Base-by-base conservation (phyloP, 257 asterid species). In the Hygrophila difformis region DNA sequence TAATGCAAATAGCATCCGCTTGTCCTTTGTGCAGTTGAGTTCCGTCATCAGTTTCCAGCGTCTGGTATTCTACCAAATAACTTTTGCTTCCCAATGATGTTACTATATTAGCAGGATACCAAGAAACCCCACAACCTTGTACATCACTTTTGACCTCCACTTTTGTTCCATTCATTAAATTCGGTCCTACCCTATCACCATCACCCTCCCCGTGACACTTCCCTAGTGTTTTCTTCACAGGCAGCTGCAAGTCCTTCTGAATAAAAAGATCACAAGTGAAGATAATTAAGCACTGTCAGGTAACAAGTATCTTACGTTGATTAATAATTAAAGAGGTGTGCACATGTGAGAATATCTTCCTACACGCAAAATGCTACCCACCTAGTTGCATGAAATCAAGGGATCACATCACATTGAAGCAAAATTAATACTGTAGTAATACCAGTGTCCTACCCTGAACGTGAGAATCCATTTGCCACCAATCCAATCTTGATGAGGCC, bases 401-500 rank as follows among this genome's bases (percentile, higher is more conserved):
- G 39, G 46, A n/a, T n/a, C n/a, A n/a, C n/a, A 37, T 29, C 18
- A 18, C 2, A 51, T 8, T 6, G 40, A 41, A 29, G 41, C 38
- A 37, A 56, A 28, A 5, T 49, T 10, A 6, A 3, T 20, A 5
- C 4, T 23, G 18, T 22, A 61, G 21, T 23, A 6, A 17, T 28
- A 1, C 53, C 18, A 17, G 36, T 39, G 39, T 10, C 67, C 41
- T 73, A 80, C 86, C 78, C 48, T 51, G 52, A 35, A 53, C 14
- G 77, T 45, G 18, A 54, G 40, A 31, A 61, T 62, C 93, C 92
- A 84, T 54, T 77, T 68, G 17, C 75, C 83, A 67, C 73, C 67
- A 40, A 61, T 53, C 84, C 87, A 79, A 12, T 83, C 92, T 54
- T 79, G 94, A 56, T 76, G 91, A 53, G 60, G 69, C 67, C 92